Conservation (phyloP, 2,329 filamentous ascomycete species). For the Zymoseptoria tritici region DNA sequence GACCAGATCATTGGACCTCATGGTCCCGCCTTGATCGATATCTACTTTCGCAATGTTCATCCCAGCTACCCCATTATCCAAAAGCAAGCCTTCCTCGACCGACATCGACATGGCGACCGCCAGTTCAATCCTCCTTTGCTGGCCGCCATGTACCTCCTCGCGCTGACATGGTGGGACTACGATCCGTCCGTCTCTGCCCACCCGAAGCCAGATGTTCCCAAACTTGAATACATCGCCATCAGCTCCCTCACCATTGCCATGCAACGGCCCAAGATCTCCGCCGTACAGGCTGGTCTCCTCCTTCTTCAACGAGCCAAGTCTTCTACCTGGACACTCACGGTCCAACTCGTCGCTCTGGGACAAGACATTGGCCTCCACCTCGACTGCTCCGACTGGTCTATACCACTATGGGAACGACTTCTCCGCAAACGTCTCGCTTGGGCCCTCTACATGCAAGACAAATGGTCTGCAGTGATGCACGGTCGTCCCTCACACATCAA, state of each 20-base stretch:
- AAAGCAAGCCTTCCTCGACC: constrained; percentile 71
- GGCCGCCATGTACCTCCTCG: constrained; percentile 75
- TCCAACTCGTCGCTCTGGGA: constrained; percentile 76
- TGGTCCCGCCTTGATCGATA: constrained; percentile 66
- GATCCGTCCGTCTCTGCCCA: constrained; percentile 57
- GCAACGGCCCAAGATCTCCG: constrained; percentile 73
- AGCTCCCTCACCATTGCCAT: constrained; percentile 68
- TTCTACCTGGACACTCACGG: constrained; percentile 76
- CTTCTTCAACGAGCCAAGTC: constrained; percentile 68
- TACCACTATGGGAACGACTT: constrained; percentile 79
- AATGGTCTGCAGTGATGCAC: constrained; percentile 79
- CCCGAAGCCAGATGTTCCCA: constrained; percentile 62
- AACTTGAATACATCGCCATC: constrained; percentile 66
- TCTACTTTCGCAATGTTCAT: constrained; percentile 77
- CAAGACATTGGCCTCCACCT: constrained; percentile 86
- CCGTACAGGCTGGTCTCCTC: constrained; percentile 68
- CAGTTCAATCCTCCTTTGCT: constrained; percentile 71
- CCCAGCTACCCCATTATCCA: constrained; percentile 77
- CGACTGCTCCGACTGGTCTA: constrained; percentile 80
- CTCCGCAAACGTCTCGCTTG: constrained; percentile 79
- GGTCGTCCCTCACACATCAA: constrained; percentile 75
- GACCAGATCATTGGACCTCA: constrained; percentile 69
- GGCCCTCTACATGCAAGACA: constrained; percentile 92
- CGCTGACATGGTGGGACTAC: constrained; percentile 81
- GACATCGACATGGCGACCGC: constrained; percentile 63